Conservation (phyloP, 768 basidiomycete genomes). For the Cystofilobasidium ferigula region DNA sequence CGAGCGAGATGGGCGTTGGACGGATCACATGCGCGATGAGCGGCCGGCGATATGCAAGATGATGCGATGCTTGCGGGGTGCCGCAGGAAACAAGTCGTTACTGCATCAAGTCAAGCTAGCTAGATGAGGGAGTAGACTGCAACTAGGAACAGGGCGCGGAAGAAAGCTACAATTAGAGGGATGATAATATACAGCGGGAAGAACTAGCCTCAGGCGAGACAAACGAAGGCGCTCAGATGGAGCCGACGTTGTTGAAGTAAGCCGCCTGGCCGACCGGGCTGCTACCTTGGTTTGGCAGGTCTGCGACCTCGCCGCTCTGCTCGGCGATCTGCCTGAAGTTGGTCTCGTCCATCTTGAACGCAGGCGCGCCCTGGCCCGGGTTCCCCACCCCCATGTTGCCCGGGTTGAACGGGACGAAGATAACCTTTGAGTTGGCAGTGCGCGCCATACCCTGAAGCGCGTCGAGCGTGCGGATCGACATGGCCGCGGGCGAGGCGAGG, state of each 20-base stretch:
- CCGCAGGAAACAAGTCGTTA: no score
- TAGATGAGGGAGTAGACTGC: no score
- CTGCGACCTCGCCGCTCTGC: constrained; percentile 50
- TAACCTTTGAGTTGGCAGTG: constrained; percentile 73
- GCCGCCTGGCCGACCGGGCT: not conserved
- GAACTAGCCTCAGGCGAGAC: no score
- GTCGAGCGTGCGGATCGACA: constrained; percentile 96
- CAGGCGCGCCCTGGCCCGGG: not conserved
- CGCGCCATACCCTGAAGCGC: constrained; percentile 92
- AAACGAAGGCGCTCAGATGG: not conserved
- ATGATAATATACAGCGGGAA: no score
- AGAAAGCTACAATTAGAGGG: no score
- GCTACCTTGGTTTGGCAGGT: constrained; percentile 44
- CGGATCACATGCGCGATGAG: no score
- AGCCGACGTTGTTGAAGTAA: not conserved
- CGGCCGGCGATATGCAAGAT: no score
- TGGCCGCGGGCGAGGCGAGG: constrained; percentile 83
- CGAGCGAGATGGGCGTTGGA: no score
- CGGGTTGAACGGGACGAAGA: constrained; percentile 53
- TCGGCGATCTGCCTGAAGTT: constrained; percentile 45
- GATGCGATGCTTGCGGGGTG: no score
- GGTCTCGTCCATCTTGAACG: not conserved
- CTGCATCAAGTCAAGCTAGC: no score
- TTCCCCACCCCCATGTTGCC: not conserved
- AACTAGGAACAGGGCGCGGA: no score